phyloP scores from a whole-genome alignment of 371 early-diverging fungal genomes.

The Cokeromyces recurvatus region DNA sequence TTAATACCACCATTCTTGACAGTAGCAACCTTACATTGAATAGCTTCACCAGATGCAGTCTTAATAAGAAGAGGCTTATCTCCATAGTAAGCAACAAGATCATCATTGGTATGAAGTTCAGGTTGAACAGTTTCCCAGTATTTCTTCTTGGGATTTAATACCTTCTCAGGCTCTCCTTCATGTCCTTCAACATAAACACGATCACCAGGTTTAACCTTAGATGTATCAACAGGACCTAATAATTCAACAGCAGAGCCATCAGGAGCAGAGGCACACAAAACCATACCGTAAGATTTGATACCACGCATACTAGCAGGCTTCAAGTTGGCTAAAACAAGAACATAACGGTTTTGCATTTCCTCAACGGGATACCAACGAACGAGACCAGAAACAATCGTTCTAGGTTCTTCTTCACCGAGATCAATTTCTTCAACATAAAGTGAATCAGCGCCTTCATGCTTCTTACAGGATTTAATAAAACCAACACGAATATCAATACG shows the following conservation, averaged over 20 bases:
- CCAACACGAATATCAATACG: slow-evolving; percentile 94
- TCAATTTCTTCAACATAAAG: slow-evolving; percentile 95
- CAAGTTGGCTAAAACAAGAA: slow-evolving; percentile 64
- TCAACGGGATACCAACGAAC: slow-evolving; percentile 88
- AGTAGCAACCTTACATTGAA: slow-evolving; percentile 53
- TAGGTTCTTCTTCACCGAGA: slow-evolving; percentile 78
- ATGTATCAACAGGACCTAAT: slow-evolving; percentile 81
- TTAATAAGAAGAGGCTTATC: slow-evolving; percentile 58
- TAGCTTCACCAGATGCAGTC: slow-evolving; percentile 56
- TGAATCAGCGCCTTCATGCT: slow-evolving; percentile 91
- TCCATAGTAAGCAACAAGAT: slow-evolving; percentile 68
- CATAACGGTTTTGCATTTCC: slow-evolving; percentile 68
- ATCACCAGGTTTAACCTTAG: slow-evolving; percentile 81
- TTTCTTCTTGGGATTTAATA: slow-evolving; percentile 96
- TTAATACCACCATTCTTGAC: slow-evolving; percentile 72
- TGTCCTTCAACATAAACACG: slow-evolving; percentile 87
- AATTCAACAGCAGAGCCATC: slow-evolving; percentile 89
- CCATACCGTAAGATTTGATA: slow-evolving; percentile 93
- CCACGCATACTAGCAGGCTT: slow-evolving; percentile 97
- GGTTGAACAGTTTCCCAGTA: slow-evolving; percentile 96
- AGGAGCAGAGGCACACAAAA: slow-evolving; percentile 82
- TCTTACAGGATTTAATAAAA: slow-evolving; percentile 73
- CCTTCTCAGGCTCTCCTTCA: slow-evolving; percentile 83
- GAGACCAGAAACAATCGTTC: slow-evolving; percentile 90
- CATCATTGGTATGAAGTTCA: slow-evolving; percentile 79